A percentile compares a stretch with the other conserved stretches of the same genome.
These are phyloP conservation scores for Nicotiana obtusifolia DNA, from an alignment of 257 asterid species.

Conservation along the genomic window DNA sequence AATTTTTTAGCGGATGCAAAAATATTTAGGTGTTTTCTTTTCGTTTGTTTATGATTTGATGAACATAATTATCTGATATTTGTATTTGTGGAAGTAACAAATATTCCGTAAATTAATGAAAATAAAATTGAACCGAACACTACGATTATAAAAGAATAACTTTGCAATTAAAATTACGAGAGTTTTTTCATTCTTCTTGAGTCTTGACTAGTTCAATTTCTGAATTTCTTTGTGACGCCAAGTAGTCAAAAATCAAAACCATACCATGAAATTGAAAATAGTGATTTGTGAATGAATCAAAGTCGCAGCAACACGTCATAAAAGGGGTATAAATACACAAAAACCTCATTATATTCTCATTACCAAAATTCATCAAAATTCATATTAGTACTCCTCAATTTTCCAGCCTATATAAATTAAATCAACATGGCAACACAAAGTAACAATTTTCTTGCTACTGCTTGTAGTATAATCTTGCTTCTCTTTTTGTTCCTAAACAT, in stretches of 20 bases:
- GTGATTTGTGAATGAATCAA: background rate
- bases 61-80: no score
- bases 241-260: background rate
- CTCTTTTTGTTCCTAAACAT: background rate
- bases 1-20: no score
- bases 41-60: no score
- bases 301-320: background rate
- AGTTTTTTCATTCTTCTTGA: no score
- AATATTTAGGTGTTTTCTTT: no score
- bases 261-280: background rate
- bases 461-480: background rate
- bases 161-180: no score
- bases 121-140: no score
- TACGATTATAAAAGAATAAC: no score
- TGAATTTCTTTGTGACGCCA: background rate
- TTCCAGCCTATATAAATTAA: background rate
- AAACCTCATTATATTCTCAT: background rate
- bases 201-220: background rate
- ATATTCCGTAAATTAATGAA: no score
- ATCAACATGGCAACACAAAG: background rate
- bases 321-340: background rate
- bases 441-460: background rate
- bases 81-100: no score
- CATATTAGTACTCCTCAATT: no score
- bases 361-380: no score